Percentiles rank a stretch among this genome's conserved stretches.
Conservation (phyloP, 306 rosid species). For the Luffa aegyptiaca region DNA sequence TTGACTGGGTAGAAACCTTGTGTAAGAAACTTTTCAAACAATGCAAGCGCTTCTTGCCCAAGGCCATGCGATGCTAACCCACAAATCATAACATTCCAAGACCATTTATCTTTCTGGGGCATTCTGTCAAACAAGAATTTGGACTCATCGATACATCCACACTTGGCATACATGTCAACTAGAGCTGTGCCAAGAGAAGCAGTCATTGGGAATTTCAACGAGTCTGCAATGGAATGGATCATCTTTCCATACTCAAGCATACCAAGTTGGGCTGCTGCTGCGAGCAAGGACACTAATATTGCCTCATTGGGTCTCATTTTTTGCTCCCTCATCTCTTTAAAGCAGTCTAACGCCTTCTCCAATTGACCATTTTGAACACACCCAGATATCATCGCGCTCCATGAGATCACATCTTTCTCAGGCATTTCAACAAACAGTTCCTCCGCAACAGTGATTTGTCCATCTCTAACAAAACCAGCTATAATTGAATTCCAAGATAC, state of each 20-base stretch:
- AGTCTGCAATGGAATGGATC: constrained; percentile 42
- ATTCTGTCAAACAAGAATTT: constrained; percentile 38
- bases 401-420: constrained; percentile 53
- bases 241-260: constrained; percentile 46
- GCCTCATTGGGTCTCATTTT: constrained; percentile 55
- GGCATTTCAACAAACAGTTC: constrained; percentile 63
- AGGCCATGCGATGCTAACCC: constrained; percentile 63
- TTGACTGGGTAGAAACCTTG: constrained; percentile 47
- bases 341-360: constrained; percentile 52
- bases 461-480: constrained; percentile 35
- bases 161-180: constrained; percentile 81
- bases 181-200: constrained; percentile 48
- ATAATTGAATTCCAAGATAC: constrained; percentile 73
- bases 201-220: constrained; percentile 32
- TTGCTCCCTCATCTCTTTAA: constrained; percentile 35
- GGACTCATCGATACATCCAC: constrained; percentile 60
- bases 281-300: constrained; percentile 39
- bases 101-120: constrained; percentile 42
- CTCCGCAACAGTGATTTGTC: constrained; percentile 37
- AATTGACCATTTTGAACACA: constrained; percentile 51
- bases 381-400: constrained; percentile 71
- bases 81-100: constrained; percentile 81
- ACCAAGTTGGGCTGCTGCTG: constrained; percentile 57
- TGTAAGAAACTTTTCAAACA: constrained; percentile 34
- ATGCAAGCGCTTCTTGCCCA: constrained; percentile 39